Evolutionary conservation across 306 rosid species (phyloP).

Genomic region (Glycine latifolia): DNA sequence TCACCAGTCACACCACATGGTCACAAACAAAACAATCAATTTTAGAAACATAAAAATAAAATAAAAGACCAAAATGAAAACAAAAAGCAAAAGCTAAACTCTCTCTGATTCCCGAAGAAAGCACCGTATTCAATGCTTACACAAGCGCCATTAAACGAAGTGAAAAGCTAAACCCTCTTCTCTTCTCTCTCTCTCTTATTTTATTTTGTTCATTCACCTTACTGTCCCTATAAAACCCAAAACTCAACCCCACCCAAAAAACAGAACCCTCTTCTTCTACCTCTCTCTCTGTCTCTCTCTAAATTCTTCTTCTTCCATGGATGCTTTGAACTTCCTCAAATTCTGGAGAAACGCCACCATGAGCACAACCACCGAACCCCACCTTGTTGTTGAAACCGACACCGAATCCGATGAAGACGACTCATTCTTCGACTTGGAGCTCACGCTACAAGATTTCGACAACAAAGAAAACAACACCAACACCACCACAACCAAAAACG

Average conservation of each 20-base stretch:
- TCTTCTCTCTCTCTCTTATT: background rate
- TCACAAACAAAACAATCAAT: constrained; percentile 30
- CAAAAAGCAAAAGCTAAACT: constrained; percentile 56
- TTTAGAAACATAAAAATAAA: constrained; percentile 14
- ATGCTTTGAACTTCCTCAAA: constrained; percentile 71
- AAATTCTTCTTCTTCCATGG: constrained; percentile 55
- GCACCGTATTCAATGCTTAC: constrained; percentile 59
- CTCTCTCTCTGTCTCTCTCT: constrained; percentile 4
- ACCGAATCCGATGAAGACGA: constrained; percentile 68
- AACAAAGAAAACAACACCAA: constrained; percentile 31
- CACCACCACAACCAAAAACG: constrained; percentile 24
- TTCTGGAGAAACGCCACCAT: constrained; percentile 66
- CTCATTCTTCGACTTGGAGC: constrained; percentile 90
- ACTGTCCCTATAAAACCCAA: constrained; percentile 52
- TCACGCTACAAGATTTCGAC: constrained; percentile 49
- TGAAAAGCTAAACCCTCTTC: constrained; percentile 42
- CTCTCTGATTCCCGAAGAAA: constrained; percentile 44
- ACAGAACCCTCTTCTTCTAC: background rate
- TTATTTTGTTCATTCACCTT: constrained; percentile 49
- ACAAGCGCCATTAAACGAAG: constrained; percentile 67
- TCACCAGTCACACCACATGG: constrained; percentile 2
- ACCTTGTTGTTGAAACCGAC: constrained; percentile 54
- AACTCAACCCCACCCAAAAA: constrained; percentile 8
- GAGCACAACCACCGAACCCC: constrained; percentile 42
- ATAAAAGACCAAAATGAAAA: constrained; percentile 37